phyloP scores from a whole-genome alignment of 2,329 filamentous ascomycete species.

The Fusarium avenaceum region DNA sequence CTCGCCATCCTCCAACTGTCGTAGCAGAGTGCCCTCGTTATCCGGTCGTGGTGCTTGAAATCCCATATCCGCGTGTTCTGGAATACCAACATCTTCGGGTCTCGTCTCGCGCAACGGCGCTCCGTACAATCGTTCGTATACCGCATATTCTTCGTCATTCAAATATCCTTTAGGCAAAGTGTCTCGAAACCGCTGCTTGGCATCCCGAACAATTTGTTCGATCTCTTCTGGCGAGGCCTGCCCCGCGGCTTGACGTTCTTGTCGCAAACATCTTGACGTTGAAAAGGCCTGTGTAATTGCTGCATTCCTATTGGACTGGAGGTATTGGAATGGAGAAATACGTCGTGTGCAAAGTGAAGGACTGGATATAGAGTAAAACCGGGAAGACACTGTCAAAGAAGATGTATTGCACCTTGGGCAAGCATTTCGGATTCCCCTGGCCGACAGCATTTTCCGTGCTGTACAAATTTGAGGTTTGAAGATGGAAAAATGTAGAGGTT shows the following conservation, averaged over 20 bases:
- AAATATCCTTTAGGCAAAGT: slow-evolving; percentile 80
- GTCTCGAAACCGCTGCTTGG: slow-evolving; percentile 82
- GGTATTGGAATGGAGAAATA: slow-evolving; percentile 31
- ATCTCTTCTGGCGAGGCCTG: slow-evolving; percentile 55
- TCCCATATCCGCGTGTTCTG: slow-evolving; percentile 57
- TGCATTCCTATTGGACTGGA: slow-evolving; percentile 47
- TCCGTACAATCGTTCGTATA: slow-evolving; percentile 88
- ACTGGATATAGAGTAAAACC: slow-evolving; percentile 25
- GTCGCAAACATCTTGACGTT: slow-evolving; percentile 44
- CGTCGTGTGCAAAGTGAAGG: slow-evolving; percentile 35
- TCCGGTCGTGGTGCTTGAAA: slow-evolving; percentile 33
- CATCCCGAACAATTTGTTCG: slow-evolving; percentile 76
- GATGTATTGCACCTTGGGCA: slow-evolving; percentile 49
- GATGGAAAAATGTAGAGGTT: slow-evolving; percentile 21
- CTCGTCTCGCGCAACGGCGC: slow-evolving; percentile 74
- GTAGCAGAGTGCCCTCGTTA: slow-evolving; percentile 63
- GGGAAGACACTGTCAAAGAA: slow-evolving; percentile 28
- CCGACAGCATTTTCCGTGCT: slow-evolving; percentile 53
- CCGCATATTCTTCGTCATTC: slow-evolving; percentile 74
- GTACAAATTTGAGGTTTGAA: slow-evolving; percentile 32
- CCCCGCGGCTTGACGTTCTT: slow-evolving; percentile 30
- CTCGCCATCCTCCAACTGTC: slow-evolving; percentile 67
- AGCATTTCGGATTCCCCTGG: slow-evolving; percentile 53
- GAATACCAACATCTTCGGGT: slow-evolving; percentile 70
- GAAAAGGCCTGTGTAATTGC: slow-evolving; percentile 52